These are phyloP conservation scores for Wickerhamomyces sp. DNA, from an alignment of 1,139 yeast species.

Conservation along the genomic window DNA sequence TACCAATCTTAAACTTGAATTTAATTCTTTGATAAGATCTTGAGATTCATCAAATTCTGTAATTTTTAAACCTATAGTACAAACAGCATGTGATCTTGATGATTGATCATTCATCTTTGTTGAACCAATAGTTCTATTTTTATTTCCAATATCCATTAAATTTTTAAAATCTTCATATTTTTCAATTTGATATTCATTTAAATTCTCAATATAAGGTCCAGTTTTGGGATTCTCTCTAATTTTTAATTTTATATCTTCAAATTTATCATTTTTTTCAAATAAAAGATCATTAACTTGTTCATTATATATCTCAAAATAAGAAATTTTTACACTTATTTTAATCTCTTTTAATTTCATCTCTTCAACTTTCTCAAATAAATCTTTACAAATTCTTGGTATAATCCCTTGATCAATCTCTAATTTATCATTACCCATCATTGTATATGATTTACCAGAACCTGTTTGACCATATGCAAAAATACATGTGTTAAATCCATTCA, in stretches of 20 bases:
- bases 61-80: conserved; percentile 58
- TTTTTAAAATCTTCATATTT: conserved; percentile 39
- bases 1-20: conserved; percentile 61
- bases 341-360: conserved; percentile 34
- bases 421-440: conserved; percentile 63
- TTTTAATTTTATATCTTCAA: conserved; percentile 32
- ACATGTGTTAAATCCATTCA: conserved; percentile 70
- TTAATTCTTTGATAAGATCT: conserved; percentile 39
- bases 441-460: conserved; percentile 67
- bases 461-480: conserved; percentile 78
- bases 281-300: conserved; percentile 63
- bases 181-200: conserved; percentile 44
- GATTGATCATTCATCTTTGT: conserved; percentile 68
- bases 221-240: conserved; percentile 57
- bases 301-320: conserved; percentile 70
- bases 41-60: conserved; percentile 46
- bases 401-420: conserved; percentile 46
- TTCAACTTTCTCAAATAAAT: conserved; percentile 44
- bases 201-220: conserved; percentile 69
- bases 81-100: conserved; percentile 75
- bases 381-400: conserved; percentile 53
- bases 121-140: conserved; percentile 57
- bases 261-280: conserved; percentile 10
- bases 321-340: conserved; percentile 50
- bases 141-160: conserved; percentile 43